Percentiles rank a stretch among this genome's conserved stretches.
phyloP scores from a whole-genome alignment of 306 rosid genomes.

The Inga laurina region DNA sequence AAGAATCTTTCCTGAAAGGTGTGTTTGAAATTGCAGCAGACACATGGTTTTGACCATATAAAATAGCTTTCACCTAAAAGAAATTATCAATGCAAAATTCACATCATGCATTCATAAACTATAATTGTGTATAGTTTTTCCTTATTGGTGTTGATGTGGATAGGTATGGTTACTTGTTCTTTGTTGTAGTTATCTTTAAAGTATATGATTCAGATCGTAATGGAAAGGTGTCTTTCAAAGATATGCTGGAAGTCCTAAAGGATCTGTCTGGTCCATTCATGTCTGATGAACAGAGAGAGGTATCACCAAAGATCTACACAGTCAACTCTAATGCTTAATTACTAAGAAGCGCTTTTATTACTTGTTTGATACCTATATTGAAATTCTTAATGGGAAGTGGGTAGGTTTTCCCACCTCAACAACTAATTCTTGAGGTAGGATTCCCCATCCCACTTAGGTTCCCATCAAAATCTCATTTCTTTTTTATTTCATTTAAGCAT shows the following conservation, averaged over 20 bases:
- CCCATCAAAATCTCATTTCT: neutral
- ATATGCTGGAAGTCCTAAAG: slow-evolving; percentile 74
- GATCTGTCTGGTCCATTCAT: slow-evolving; percentile 92
- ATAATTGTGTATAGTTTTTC: neutral
- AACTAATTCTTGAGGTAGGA: neutral
- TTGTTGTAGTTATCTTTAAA: slow-evolving; percentile 73
- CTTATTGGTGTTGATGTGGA: neutral
- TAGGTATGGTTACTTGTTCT: slow-evolving; percentile 13
- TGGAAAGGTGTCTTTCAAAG: slow-evolving; percentile 88
- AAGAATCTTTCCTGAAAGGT: neutral
- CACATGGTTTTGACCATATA: neutral
- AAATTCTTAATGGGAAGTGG: neutral
- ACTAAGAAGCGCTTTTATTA: slow-evolving; percentile 15
- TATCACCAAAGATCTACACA: slow-evolving; percentile 36
- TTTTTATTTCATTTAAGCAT: neutral
- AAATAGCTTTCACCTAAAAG: neutral
- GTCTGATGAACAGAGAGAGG: slow-evolving; percentile 93
- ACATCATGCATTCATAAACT: neutral
- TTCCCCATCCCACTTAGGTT: neutral
- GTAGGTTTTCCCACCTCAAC: neutral
- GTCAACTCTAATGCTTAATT: slow-evolving; percentile 20
- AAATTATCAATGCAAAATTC: neutral
- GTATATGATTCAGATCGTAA: slow-evolving; percentile 78
- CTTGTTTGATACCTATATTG: slow-evolving; percentile 22
- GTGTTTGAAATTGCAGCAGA: neutral